Evolutionary conservation across 2,329 filamentous ascomycete genomes (phyloP).

Genomic region (Cercospora citrullina): DNA sequence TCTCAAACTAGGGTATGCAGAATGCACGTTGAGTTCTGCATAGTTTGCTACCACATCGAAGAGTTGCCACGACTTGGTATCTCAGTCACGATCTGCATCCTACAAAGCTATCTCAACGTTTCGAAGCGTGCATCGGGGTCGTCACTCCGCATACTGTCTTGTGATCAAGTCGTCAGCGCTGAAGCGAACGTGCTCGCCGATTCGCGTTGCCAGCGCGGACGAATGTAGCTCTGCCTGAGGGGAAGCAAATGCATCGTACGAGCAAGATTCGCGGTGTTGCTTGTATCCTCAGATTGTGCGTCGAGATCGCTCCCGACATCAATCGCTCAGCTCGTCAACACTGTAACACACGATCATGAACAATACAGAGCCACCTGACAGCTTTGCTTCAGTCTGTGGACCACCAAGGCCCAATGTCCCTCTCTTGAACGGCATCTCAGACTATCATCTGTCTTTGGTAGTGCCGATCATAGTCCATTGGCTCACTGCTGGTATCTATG

Average conservation of each 20-base stretch:
- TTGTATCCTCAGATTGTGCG: not conserved
- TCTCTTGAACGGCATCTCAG: not conserved
- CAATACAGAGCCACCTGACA: not conserved
- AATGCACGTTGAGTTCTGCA: not conserved
- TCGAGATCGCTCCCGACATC: not conserved
- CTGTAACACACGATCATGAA: not conserved
- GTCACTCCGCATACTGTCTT: not conserved
- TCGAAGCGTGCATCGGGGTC: not conserved
- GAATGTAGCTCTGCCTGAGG: not conserved
- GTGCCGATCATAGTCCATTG: not conserved
- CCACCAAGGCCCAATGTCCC: not conserved
- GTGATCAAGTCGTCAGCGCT: not conserved
- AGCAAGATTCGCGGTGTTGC: not conserved
- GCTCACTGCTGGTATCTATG: not conserved
- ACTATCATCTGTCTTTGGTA: not conserved
- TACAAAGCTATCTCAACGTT: not conserved
- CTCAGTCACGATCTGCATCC: not conserved
- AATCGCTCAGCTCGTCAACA: not conserved
- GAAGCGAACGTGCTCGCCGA: not conserved
- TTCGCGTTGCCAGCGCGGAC: not conserved
- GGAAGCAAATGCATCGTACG: not conserved
- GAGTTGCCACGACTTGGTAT: not conserved
- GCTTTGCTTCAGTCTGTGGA: not conserved
- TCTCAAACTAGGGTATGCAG: not conserved
- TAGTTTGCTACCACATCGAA: not conserved